Conservation (phyloP, 352 stramenopile species). For the Elongisporangium prolatum region DNA sequence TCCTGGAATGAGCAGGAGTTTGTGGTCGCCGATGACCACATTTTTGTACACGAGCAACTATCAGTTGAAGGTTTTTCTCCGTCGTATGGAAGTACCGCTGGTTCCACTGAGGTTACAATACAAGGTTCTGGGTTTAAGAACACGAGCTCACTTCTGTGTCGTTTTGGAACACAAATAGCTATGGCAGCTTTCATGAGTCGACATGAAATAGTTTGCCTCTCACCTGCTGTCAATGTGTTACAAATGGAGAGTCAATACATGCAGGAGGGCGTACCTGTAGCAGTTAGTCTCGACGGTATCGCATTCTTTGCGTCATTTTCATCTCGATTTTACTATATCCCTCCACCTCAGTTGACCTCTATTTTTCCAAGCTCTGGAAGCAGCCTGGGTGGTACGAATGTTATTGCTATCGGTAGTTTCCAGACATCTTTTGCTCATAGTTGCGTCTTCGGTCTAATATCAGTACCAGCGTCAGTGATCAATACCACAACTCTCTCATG, state of each 20-base stretch:
- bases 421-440: constrained; percentile 19
- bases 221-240: constrained; percentile 4
- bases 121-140: constrained; percentile 20
- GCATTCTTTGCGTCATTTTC: constrained; percentile 13
- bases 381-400: constrained; percentile 15
- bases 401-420: constrained; percentile 16
- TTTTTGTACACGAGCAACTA: constrained; percentile 17
- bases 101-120: constrained; percentile 13
- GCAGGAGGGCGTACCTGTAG: constrained; percentile 5
- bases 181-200: constrained; percentile 18
- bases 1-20: constrained; percentile 36
- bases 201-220: constrained; percentile 18
- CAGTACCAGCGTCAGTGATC: constrained; percentile 6
- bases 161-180: constrained; percentile 13
- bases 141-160: constrained; percentile 15
- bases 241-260: neutral
- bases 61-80: constrained; percentile 19
- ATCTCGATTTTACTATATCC: constrained; percentile 17
- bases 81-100: constrained; percentile 9
- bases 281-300: constrained; percentile 25
- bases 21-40: neutral
- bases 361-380: constrained; percentile 22
- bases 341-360: constrained; percentile 4
- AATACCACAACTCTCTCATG: constrained; percentile 21
- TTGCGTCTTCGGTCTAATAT: constrained; percentile 16